Conservation (phyloP, 169 alveolate genomes). For the Plasmodium gonderi region DNA sequence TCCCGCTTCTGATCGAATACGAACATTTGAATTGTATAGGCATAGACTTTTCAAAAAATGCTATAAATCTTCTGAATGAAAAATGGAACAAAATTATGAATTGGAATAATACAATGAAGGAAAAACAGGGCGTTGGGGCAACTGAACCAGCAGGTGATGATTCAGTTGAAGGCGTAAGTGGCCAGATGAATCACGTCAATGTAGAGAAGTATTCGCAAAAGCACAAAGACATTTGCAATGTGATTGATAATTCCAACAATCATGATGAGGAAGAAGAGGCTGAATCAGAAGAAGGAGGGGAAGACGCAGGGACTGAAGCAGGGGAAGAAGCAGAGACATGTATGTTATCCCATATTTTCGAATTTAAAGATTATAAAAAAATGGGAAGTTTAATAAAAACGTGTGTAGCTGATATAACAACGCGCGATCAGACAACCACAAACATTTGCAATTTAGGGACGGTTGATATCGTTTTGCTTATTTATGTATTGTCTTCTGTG, state of each 20-base stretch:
- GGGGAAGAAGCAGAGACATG: neutral
- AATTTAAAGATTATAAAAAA: slow-evolving; percentile 28
- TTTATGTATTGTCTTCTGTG: slow-evolving; percentile 93
- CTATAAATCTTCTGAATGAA: slow-evolving; percentile 87
- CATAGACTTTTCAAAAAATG: slow-evolving; percentile 92
- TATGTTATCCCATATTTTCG: slow-evolving; percentile 13
- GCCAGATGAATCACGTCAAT: too few species aligned
- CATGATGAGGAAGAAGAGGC: too few species aligned
- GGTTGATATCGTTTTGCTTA: slow-evolving; percentile 88
- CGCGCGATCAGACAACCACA: neutral
- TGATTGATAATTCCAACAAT: too few species aligned
- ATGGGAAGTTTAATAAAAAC: slow-evolving; percentile 75
- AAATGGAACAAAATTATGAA: slow-evolving; percentile 66
- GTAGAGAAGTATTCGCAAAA: too few species aligned
- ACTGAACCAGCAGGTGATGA: slow-evolving; percentile 50
- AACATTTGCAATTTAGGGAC: slow-evolving; percentile 69
- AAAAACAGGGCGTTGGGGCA: slow-evolving; percentile 70
- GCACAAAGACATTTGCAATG: too few species aligned
- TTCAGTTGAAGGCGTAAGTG: neutral
- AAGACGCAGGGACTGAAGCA: neutral
- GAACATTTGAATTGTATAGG: slow-evolving; percentile 86
- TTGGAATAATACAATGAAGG: slow-evolving; percentile 14
- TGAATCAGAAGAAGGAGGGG: neutral
- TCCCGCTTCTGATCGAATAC: slow-evolving; percentile 87
- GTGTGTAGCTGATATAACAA: slow-evolving; percentile 72